phyloP scores from a whole-genome alignment of 1,139 yeast genomes.

The Pichia sp. region DNA sequence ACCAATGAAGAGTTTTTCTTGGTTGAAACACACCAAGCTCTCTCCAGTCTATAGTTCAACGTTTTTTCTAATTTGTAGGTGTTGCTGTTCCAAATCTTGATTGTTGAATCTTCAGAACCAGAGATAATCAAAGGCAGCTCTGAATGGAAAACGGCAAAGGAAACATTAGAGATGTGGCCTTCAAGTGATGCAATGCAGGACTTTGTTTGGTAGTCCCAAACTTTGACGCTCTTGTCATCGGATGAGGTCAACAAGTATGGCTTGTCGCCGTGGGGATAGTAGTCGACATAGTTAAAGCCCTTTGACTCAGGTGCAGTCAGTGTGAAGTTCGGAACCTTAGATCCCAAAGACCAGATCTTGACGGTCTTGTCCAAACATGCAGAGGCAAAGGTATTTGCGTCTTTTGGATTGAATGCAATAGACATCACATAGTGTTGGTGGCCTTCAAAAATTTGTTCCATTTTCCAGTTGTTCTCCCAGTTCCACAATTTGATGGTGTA shows the following conservation, averaged over 20 bases:
- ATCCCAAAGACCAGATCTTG: constrained; percentile 93
- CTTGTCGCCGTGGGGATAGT: constrained; percentile 94
- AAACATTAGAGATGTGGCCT: constrained; percentile 91
- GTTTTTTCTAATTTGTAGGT: constrained; percentile 87
- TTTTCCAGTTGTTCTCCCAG: constrained; percentile 91
- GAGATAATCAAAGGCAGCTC: constrained; percentile 84
- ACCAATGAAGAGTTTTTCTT: constrained; percentile 74
- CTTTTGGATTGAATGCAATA: constrained; percentile 93
- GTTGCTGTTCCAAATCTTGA: constrained; percentile 75
- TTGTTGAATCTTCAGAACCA: constrained; percentile 79
- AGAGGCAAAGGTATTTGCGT: constrained; percentile 94
- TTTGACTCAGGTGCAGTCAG: constrained; percentile 85
- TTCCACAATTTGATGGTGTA: constrained; percentile 91
- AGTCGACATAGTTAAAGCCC: constrained; percentile 94
- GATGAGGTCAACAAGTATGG: constrained; percentile 92
- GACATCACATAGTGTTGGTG: constrained; percentile 96
- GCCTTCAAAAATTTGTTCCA: constrained; percentile 89
- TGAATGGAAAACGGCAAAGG: constrained; percentile 96
- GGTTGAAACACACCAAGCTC: constrained; percentile 93
- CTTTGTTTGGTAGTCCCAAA: constrained; percentile 98
- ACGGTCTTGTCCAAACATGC: constrained; percentile 96
- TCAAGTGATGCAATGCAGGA: constrained; percentile 90
- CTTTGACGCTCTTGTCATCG: constrained; percentile 84
- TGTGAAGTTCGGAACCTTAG: constrained; percentile 86
- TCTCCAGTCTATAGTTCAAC: constrained; percentile 82